Base-by-base conservation (phyloP, 2,329 filamentous ascomycete species). In the Passalora sequoiae region DNA sequence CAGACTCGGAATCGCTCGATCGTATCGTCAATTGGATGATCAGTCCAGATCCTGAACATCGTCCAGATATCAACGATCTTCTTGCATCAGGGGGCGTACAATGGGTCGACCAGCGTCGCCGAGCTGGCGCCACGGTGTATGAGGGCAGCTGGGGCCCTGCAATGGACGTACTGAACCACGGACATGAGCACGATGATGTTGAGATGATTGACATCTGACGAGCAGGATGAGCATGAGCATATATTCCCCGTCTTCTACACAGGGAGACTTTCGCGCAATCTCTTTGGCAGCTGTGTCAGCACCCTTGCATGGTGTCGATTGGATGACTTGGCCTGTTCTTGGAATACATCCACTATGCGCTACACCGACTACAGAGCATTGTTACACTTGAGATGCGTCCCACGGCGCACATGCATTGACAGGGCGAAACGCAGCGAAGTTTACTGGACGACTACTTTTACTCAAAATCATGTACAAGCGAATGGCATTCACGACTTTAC, bases 91-190 rank as follows among this genome's bases (percentile, higher is more conserved):
- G 82, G 37, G 87, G 88, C 17, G 76, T 95, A 40, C 77, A 76
- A 49, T 98, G 92, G 86, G 84, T 94, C 22, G 77, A 81, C 42
- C 70, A 73, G 38, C 81, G 89, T 50, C 81, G 89, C 43, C 81
- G 84, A 43, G 86, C 89, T 8, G 86, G 89, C 32, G 92, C 92
- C n/a, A 96, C 89, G 0, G 82, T 98, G 40, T 98, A 86, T 57
- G 92, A 98, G 69, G 92, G 92, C 50, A 92, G 87, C 63, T 98
- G 89, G 85, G 92, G 92, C 3, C 91, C 91, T 22, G 76, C 76
- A 17, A 82, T 82, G 51, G 76, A 81, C 50, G 70, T 81, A 15
- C 69, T 81, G 42, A 69, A 68, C 17, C 71, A 73, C 55, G 72
- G 76, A 6, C 43, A 46, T 24, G 46, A 49, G 38, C 37, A 49